Evolutionary conservation across 768 basidiomycete species (phyloP), one percentile per base, ranked within the genome.

Genomic region (Lactifluus volemus): DNA sequence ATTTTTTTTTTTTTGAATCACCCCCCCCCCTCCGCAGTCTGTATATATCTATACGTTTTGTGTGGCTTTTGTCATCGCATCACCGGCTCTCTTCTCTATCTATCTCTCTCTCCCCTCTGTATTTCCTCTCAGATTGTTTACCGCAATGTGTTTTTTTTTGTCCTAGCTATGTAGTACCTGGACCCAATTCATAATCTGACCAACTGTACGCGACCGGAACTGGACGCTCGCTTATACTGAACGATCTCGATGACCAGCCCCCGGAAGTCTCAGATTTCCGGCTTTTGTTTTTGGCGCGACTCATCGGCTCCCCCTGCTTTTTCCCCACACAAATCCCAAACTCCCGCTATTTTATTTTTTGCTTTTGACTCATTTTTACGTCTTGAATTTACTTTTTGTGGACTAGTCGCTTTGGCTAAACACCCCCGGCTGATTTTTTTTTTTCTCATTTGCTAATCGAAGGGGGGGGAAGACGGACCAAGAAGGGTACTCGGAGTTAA

Each of bases 1-100:
- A 54, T 32, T 54, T 17, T 54, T n/a, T 50, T 25, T 25, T 25
- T 25, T 25, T 25, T 25, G 25, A 25, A 25, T 25, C 30, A 54
- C 44, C 32, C 4, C 32, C 32, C 9, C 32, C 32, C 4, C 32
- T 25, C 30, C n/a, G 32, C 30, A 36, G 53, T 14, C 54, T 50
- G 49, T 44, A 55, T 61, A 61, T 51, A 55, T 60, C 21, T 56
- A 61, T 56, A 56, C 25, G 10, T 44, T 49, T 38, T 59, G 21
- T 55, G 60, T 50, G 60, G 17, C 32, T 25, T 25, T 19, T 36
- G 53, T 49, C 59, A 54, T 42, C 30, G 39, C 48, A 57, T 57
- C 25, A 49, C 38, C 12, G 17, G 47, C 29, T 30, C 17, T 25
- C 25, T 25, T 25, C 25, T 25, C 25, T 25, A 25, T 25, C 25